These are phyloP conservation scores for Didymellaceae sp. DNA, from an alignment of 2,329 filamentous ascomycete genomes.

Conservation along the genomic window DNA sequence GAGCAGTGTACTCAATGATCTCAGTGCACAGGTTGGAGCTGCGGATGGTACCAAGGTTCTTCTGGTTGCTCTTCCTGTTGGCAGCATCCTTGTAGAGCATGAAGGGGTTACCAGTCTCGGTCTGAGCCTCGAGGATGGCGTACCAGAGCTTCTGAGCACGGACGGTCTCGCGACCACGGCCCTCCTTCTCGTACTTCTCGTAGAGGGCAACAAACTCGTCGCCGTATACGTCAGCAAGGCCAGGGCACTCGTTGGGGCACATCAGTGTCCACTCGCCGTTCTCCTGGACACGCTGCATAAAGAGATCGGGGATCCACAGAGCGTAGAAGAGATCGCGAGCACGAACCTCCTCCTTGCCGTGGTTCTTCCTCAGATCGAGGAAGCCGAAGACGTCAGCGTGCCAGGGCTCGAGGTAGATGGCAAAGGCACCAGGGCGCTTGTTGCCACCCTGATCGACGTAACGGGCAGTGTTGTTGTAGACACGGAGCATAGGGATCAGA, in stretches of 20 bases:
- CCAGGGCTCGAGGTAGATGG: constrained; percentile 99
- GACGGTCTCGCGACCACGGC: constrained; percentile 85
- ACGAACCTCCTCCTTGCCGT: constrained; percentile 97
- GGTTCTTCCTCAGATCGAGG: constrained; percentile 97
- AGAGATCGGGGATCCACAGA: constrained; percentile 97
- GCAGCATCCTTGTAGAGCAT: constrained; percentile 99
- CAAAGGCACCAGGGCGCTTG: constrained; percentile 97
- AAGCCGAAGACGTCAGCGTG: constrained; percentile 98
- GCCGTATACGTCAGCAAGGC: constrained; percentile 93
- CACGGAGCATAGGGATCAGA: constrained; percentile 95
- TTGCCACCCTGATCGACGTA: constrained; percentile 99
- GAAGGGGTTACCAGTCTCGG: constrained; percentile 98
- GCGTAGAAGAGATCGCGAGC: constrained; percentile 97
- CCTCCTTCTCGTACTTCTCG: constrained; percentile 85
- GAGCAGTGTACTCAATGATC: constrained; percentile 96
- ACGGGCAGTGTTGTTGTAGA: constrained; percentile 98
- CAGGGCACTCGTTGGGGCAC: constrained; percentile 96
- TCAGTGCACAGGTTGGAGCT: constrained; percentile 99
- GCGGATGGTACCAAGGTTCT: constrained; percentile 97
- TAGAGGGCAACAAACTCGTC: constrained; percentile 97
- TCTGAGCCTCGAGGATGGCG: constrained; percentile 96
- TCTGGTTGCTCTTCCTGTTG: constrained; percentile 99
- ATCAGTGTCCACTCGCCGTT: constrained; percentile 97
- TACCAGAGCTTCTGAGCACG: constrained; percentile 99
- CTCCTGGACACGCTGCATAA: constrained; percentile 99